Evolutionary conservation across 31 red algal genomes (phyloP).

Genomic region (Pterothamnion heteromorphum): DNA sequence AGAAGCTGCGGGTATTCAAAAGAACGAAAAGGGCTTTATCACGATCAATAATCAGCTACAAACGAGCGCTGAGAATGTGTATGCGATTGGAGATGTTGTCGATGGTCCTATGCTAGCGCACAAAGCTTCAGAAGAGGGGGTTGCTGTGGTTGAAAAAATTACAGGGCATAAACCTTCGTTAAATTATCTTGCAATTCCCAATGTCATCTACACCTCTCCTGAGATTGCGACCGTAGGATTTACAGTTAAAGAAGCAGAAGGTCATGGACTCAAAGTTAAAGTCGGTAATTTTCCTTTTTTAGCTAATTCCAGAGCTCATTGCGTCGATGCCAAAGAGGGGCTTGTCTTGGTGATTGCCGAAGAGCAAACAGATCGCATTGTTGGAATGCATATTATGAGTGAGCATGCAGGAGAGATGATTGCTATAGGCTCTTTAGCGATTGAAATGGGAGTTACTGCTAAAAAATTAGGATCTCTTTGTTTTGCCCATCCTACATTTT

Average conservation of each 20-base stretch:
- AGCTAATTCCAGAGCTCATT: constrained; percentile 89
- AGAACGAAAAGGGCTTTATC: constrained; percentile 72
- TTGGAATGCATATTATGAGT: constrained; percentile 96
- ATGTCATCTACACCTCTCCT: constrained; percentile 94
- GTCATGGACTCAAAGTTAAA: constrained; percentile 65
- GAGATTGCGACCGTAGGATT: constrained; percentile 97
- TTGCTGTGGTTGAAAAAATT: constrained; percentile 78
- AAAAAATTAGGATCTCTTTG: constrained; percentile 91
- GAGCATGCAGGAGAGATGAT: constrained; percentile 94
- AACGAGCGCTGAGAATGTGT: constrained; percentile 74
- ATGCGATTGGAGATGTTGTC: constrained; percentile 96
- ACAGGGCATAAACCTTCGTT: constrained; percentile 57
- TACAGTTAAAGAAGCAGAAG: constrained; percentile 88
- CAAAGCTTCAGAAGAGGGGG: constrained; percentile 92
- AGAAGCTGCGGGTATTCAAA: constrained; percentile 76
- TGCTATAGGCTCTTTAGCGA: constrained; percentile 82
- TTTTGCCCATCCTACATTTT: constrained; percentile 94
- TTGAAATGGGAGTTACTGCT: constrained; percentile 92
- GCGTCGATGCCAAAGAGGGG: constrained; percentile 86
- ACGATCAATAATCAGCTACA: constrained; percentile 72
- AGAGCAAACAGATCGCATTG: constrained; percentile 85
- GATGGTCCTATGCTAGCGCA: constrained; percentile 92
- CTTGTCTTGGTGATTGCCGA: constrained; percentile 94
- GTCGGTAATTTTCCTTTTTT: constrained; percentile 95
- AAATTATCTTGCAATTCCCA: constrained; percentile 85